A percentile compares a stretch with the other conserved stretches of the same genome.
These are phyloP conservation scores for Dioscorea dumetorum DNA, from an alignment of 106 monocot genomes.

Conservation along the genomic window DNA sequence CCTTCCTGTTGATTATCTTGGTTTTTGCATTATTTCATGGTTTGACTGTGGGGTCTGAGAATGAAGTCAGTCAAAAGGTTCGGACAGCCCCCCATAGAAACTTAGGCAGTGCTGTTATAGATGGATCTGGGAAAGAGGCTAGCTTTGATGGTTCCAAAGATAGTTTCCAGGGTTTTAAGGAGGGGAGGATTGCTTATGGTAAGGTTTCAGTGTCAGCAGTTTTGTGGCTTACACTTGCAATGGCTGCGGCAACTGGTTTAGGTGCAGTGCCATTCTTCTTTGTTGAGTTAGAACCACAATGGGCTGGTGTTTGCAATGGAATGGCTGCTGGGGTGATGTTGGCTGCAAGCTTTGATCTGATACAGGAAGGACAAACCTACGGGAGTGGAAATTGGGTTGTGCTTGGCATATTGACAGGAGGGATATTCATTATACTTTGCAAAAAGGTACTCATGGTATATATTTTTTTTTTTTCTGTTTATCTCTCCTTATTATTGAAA, in stretches of 20 bases:
- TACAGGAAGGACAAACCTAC: slow-evolving; percentile 88
- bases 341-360: slow-evolving; percentile 96
- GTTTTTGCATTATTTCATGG: slow-evolving; percentile 17
- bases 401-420: slow-evolving; percentile 75
- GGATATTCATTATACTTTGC: slow-evolving; percentile 93
- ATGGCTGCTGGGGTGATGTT: slow-evolving; percentile 97
- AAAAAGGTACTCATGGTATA: slow-evolving; percentile 72
- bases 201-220: slow-evolving; percentile 72
- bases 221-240: slow-evolving; percentile 86
- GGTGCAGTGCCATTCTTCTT: slow-evolving; percentile 97
- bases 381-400: slow-evolving; percentile 73
- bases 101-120: slow-evolving; percentile 38
- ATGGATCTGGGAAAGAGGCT: slow-evolving; percentile 54
- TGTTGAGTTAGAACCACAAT: slow-evolving; percentile 86
- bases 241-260: slow-evolving; percentile 93
- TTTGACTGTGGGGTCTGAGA: slow-evolving; percentile 33
- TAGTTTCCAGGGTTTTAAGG: slow-evolving; percentile 11
- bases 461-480: not conserved
- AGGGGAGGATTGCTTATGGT: slow-evolving; percentile 18
- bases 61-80: slow-evolving; percentile 19
- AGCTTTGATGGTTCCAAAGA: slow-evolving; percentile 24
- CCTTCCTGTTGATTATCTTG: slow-evolving; percentile 13
- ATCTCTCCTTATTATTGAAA: not conserved
- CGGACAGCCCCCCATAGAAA: slow-evolving; percentile 56
- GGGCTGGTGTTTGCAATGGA: slow-evolving; percentile 96